Evolutionary conservation across 2,329 filamentous ascomycete species (phyloP), one percentile per base, ranked within the genome.

Genomic region (Penicillium sp.): DNA sequence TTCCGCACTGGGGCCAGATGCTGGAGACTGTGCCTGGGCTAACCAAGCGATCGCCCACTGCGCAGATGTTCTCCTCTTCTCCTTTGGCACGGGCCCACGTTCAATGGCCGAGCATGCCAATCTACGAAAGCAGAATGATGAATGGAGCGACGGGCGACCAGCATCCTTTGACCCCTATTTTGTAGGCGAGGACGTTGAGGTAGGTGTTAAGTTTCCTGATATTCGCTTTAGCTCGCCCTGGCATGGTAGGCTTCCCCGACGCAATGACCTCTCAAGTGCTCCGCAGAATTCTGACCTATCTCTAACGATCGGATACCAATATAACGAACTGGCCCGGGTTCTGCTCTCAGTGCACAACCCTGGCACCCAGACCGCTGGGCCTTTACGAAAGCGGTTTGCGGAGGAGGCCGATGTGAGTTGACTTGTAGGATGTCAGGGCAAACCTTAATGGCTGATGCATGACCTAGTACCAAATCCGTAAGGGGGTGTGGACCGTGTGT

Each of bases 21-120:
- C 72, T 15, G 70, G 70, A 23, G 75, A 77, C 53, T 74, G 73
- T 4, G 66, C 72, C 6, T 77, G 74, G 75, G 74, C 75, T 18
- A 76, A 74, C 31, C 68, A 75, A 11, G 75, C 74, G 18, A 76
- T 77, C 29, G 61, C 63, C 20, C 63, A 66, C 43, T 64, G 62
- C 42, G 64, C 65, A 6, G 63, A 67, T 46, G 60, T 67, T n/a
- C 57, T 67, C 12, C 35, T 62, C n/a, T 67, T 64, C 33, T 66
- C 58, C 31, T 67, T 67, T 15, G 64, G 65, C 31, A 49, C 54
- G 26, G 54, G 47, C 5, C 52, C 55, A 18, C 57, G 54, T 23
- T 60, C 60, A 3, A 51, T 33, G 29, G 41, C 46, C 23, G 61
- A 57, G 49, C 56, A 66, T 56, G 56, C 52, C 18, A 53, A 58